A percentile compares a stretch with the other conserved stretches of the same genome.
Evolutionary conservation across 2,329 filamentous ascomycete genomes (phyloP).

Genomic region (Cercospora sp.): DNA sequence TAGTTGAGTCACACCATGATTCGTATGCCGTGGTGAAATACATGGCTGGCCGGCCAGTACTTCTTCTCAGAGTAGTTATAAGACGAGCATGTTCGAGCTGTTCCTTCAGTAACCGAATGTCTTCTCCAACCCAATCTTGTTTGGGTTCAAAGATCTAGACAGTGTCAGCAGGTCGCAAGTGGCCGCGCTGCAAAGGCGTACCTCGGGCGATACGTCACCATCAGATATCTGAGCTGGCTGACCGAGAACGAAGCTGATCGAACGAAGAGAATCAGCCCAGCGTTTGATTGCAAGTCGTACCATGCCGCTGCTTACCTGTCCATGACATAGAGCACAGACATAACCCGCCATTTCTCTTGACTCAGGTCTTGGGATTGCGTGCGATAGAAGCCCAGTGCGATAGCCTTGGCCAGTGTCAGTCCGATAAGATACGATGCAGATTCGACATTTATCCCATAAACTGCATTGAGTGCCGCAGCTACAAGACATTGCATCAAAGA

Average conservation of each 20-base stretch:
- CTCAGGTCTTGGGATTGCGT: neutral
- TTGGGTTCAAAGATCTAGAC: neutral
- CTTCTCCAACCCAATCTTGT: neutral
- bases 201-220: conserved; percentile 5
- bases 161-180: neutral
- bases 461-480: neutral
- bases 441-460: neutral
- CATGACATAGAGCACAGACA: conserved; percentile 8
- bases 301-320: neutral
- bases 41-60: neutral
- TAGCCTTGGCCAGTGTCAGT: neutral
- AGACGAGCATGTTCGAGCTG: neutral
- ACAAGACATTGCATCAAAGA: conserved; percentile 10
- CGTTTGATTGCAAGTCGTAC: neutral
- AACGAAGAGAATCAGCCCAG: neutral
- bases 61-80: neutral
- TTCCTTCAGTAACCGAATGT: neutral
- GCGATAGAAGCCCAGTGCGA: conserved; percentile 9
- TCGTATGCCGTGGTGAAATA: conserved; percentile 2
- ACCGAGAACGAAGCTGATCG: neutral
- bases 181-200: neutral
- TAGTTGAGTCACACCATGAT: conserved; percentile 1
- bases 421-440: neutral
- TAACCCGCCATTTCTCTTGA: neutral
- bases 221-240: neutral